Conservation (phyloP, 169 alveolate genomes). For the Fabrea salina region DNA sequence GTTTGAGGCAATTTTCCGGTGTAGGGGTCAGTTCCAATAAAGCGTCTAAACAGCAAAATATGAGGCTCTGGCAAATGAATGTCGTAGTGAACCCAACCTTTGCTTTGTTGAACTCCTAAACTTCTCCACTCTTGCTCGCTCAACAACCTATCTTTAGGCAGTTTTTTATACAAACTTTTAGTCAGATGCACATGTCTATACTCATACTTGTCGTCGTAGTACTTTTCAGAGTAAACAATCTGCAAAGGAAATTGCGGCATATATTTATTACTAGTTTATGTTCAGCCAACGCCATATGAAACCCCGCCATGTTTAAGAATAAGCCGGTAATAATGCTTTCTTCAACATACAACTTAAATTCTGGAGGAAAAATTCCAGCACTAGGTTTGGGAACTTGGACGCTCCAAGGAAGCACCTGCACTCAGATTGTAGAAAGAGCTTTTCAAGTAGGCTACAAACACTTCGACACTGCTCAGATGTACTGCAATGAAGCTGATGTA, state of each 20-base stretch:
- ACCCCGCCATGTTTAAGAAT: too few relatives aligned
- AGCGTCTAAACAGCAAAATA: constrained; percentile 82
- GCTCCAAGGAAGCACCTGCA: constrained; percentile 23
- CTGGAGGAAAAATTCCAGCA: constrained; percentile 42
- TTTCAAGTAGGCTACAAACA: constrained; percentile 53
- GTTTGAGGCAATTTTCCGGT: constrained; percentile 71
- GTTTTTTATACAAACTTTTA: constrained; percentile 65
- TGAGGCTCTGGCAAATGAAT: constrained; percentile 86
- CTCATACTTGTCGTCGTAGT: constrained; percentile 83
- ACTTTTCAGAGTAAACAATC: constrained; percentile 87
- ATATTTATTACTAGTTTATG: too few relatives aligned
- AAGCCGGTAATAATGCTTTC: too few relatives aligned
- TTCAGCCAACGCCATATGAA: too few relatives aligned
- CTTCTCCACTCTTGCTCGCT: constrained; percentile 81
- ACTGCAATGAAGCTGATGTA: constrained; percentile 66
- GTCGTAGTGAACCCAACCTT: constrained; percentile 87
- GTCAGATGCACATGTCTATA: constrained; percentile 85
- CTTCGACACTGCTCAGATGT: constrained; percentile 70
- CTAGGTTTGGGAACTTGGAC: constrained; percentile 61
- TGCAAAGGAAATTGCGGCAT: constrained; percentile 74
- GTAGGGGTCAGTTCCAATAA: constrained; percentile 77
- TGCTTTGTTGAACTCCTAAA: constrained; percentile 71
- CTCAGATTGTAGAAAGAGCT: constrained; percentile 31
- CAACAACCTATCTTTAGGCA: constrained; percentile 55
- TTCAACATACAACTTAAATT: neutral